Percentiles rank a stretch among this genome's conserved stretches.
phyloP scores from a whole-genome alignment of 371 early-diverging fungal genomes.

The Mucor mucedo region DNA sequence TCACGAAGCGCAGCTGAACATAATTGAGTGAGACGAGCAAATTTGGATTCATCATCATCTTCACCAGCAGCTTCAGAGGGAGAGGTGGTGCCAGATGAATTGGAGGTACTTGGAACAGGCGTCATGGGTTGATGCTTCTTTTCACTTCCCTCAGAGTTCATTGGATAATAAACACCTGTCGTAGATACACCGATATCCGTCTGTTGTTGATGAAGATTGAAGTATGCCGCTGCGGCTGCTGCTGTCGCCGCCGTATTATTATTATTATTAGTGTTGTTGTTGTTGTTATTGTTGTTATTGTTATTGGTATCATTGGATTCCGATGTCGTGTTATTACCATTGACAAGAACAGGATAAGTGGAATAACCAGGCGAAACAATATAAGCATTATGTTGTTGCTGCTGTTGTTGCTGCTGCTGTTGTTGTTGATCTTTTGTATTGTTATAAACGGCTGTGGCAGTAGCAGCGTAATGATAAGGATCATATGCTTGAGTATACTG shows the following conservation, averaged over 20 bases:
- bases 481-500: slow-evolving; percentile 18
- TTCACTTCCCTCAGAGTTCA: not conserved
- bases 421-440: slow-evolving; percentile 3
- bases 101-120: slow-evolving; percentile 45
- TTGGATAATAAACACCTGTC: not conserved
- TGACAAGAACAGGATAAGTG: slow-evolving; percentile 31
- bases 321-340: slow-evolving; percentile 22
- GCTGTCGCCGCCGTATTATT: no score
- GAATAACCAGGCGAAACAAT: slow-evolving; percentile 36
- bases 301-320: slow-evolving; percentile 9
- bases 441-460: slow-evolving; percentile 9
- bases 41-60: slow-evolving; percentile 40
- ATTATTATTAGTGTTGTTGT: no score
- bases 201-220: not conserved
- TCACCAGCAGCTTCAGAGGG: slow-evolving; percentile 39
- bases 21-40: slow-evolving; percentile 47
- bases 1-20: slow-evolving; percentile 49
- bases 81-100: slow-evolving; percentile 43
- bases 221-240: not conserved
- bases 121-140: slow-evolving; percentile 36
- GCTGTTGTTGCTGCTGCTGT: not conserved
- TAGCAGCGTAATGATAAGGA: slow-evolving; percentile 4
- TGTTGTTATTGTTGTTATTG: not conserved
- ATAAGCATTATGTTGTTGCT: slow-evolving; percentile 8
- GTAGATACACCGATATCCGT: not conserved